Conservation (phyloP, 768 basidiomycete genomes). For the Holtermannia corniformis region DNA sequence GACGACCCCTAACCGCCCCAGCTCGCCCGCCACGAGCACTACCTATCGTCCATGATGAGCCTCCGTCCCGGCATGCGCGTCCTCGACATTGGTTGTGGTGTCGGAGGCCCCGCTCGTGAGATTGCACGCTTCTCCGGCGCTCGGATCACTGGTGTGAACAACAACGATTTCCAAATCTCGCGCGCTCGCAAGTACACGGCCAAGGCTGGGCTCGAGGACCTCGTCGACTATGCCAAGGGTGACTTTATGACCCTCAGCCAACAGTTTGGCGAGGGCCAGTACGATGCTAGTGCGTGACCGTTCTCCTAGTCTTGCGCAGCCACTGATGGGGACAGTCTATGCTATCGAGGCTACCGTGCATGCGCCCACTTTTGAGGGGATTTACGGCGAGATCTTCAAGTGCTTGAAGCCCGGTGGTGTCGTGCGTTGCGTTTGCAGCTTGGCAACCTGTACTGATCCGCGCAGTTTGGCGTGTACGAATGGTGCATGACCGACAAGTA, state of each 20-base stretch:
- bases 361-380: constrained; percentile 89
- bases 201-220: constrained; percentile 61
- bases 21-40: constrained; percentile 93
- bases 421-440: constrained; percentile 48
- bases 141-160: constrained; percentile 77
- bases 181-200: constrained; percentile 77
- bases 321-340: constrained; percentile 55
- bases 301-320: constrained; percentile 2
- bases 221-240: constrained; percentile 75
- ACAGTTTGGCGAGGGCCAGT: constrained; percentile 81
- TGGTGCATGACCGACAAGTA: constrained; percentile 97
- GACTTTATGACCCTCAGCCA: constrained; percentile 94
- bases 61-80: constrained; percentile 87
- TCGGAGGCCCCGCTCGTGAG: constrained; percentile 92
- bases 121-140: constrained; percentile 86
- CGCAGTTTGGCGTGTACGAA: constrained; percentile 91
- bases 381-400: constrained; percentile 85
- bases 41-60: constrained; percentile 76
- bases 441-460: neutral
- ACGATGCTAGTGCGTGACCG: constrained; percentile 71
- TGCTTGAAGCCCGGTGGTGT: constrained; percentile 93
- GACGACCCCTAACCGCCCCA: constrained; percentile 8
- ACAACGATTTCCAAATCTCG: constrained; percentile 88
- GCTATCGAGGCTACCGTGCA: constrained; percentile 98
- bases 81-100: constrained; percentile 95